These are phyloP conservation scores for Sicyos baderoa DNA, from an alignment of 306 rosid species.

Conservation along the genomic window DNA sequence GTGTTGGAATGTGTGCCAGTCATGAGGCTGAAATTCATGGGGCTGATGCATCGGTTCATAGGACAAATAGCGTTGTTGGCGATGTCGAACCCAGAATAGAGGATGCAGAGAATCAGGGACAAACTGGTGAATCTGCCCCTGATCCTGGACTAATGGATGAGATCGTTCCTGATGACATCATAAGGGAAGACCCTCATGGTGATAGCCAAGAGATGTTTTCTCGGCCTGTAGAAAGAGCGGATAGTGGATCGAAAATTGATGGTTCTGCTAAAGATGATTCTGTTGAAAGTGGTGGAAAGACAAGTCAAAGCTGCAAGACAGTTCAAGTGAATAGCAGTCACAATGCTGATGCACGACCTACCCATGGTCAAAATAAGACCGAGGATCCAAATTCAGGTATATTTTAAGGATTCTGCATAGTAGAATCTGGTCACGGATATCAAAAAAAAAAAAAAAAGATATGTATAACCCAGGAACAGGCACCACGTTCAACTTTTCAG, in stretches of 20 bases:
- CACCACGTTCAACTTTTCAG: slow-evolving; percentile 9
- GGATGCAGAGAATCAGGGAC: slow-evolving; percentile 94
- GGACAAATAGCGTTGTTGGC: slow-evolving; percentile 90
- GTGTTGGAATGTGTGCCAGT: slow-evolving; percentile 99
- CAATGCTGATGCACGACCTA: slow-evolving; percentile 56
- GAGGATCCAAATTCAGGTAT: slow-evolving; percentile 63
- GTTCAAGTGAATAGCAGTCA: slow-evolving; percentile 43
- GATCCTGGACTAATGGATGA: slow-evolving; percentile 94
- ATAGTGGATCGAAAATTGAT: slow-evolving; percentile 92
- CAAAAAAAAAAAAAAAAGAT: no score
- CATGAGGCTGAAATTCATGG: slow-evolving; percentile 99
- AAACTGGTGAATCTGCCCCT: slow-evolving; percentile 88
- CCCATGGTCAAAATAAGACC: slow-evolving; percentile 49
- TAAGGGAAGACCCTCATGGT: slow-evolving; percentile 81
- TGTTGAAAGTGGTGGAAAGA: slow-evolving; percentile 92
- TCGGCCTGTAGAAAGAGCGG: slow-evolving; percentile 79
- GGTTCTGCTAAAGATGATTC: slow-evolving; percentile 93
- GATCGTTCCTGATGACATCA: slow-evolving; percentile 70
- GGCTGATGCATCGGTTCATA: slow-evolving; percentile 81
- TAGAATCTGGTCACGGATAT: not conserved
- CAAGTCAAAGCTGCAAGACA: slow-evolving; percentile 60
- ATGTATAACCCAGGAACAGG: not conserved
- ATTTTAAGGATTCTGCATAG: slow-evolving; percentile 46
- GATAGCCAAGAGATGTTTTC: slow-evolving; percentile 96
- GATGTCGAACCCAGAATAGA: slow-evolving; percentile 85